phyloP scores from a whole-genome alignment of 2,329 filamentous ascomycete species.

The Botrytis aclada region DNA sequence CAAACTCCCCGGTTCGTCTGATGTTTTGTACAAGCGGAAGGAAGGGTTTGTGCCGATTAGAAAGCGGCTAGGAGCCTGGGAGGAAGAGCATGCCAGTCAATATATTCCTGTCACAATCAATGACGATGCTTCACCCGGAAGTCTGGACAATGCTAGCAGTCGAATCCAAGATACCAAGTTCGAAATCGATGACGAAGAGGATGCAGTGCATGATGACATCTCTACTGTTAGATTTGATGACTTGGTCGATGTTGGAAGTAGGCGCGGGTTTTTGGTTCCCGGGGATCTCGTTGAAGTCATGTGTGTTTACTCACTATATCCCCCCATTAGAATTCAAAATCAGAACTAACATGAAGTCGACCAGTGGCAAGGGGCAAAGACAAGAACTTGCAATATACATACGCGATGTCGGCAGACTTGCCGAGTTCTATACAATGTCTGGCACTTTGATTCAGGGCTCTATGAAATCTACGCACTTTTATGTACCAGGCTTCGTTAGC shows the following conservation, averaged over 20 bases:
- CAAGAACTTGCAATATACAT: conserved; percentile 49
- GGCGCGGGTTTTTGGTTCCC: conserved; percentile 34
- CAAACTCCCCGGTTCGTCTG: background rate
- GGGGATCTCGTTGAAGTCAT: conserved; percentile 38
- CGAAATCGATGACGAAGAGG: conserved; percentile 26
- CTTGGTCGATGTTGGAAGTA: conserved; percentile 44
- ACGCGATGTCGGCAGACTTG: conserved; percentile 40
- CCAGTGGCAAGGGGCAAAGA: conserved; percentile 15
- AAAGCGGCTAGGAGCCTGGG: conserved; percentile 30
- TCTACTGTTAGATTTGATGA: conserved; percentile 45
- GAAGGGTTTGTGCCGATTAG: conserved; percentile 34
- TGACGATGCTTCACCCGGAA: conserved; percentile 11
- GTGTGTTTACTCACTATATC: conserved; percentile 23
- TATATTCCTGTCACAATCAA: background rate
- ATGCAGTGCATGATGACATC: conserved; percentile 26
- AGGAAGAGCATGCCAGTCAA: conserved; percentile 11
- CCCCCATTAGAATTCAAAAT: background rate
- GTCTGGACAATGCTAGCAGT: conserved; percentile 22
- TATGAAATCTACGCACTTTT: conserved; percentile 41
- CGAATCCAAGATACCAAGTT: conserved; percentile 11
- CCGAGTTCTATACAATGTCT: conserved; percentile 49
- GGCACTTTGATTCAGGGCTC: conserved; percentile 46
- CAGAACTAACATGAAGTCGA: background rate
- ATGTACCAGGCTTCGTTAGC: conserved; percentile 45
- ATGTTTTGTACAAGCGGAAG: background rate